Percentiles rank a stretch among this genome's conserved stretches.
Evolutionary conservation across 2,329 filamentous ascomycete genomes (phyloP).

Genomic region (Daldinia sp.): DNA sequence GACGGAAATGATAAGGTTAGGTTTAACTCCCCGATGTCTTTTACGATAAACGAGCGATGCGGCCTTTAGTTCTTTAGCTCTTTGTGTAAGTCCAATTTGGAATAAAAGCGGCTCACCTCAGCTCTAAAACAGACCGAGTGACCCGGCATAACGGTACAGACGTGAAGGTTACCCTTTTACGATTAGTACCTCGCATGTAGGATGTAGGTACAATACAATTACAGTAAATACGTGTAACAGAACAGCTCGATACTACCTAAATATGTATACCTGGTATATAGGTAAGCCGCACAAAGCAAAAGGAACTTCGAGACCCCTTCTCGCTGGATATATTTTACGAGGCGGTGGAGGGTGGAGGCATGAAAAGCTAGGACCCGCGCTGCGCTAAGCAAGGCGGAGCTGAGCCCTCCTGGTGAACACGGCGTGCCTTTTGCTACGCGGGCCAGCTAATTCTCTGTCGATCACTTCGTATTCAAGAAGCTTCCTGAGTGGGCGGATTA

Average conservation of each 20-base stretch:
- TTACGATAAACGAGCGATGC: constrained; percentile 15
- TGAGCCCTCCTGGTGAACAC: constrained; percentile 12
- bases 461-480: constrained; percentile 40
- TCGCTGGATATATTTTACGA: constrained; percentile 7
- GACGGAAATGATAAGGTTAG: background rate
- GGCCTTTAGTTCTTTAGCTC: constrained; percentile 1
- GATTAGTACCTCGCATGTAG: background rate
- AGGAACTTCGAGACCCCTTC: background rate
- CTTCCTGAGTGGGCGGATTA: constrained; percentile 24
- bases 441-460: no score
- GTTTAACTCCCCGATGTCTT: background rate
- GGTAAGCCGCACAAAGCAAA: background rate
- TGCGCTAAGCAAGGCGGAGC: constrained; percentile 20
- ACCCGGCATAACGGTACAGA: constrained; percentile 30
- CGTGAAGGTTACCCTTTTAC: background rate
- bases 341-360: constrained; percentile 1
- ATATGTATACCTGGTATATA: background rate
- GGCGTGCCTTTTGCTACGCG: background rate
- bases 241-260: background rate
- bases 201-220: background rate
- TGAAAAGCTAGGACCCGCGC: constrained; percentile 7
- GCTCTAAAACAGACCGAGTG: constrained; percentile 14
- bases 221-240: background rate
- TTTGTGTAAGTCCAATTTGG: background rate
- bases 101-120: constrained; percentile 18